Conservation (phyloP, 148 eudicot species). For the Rhododendron kiyosumense region DNA sequence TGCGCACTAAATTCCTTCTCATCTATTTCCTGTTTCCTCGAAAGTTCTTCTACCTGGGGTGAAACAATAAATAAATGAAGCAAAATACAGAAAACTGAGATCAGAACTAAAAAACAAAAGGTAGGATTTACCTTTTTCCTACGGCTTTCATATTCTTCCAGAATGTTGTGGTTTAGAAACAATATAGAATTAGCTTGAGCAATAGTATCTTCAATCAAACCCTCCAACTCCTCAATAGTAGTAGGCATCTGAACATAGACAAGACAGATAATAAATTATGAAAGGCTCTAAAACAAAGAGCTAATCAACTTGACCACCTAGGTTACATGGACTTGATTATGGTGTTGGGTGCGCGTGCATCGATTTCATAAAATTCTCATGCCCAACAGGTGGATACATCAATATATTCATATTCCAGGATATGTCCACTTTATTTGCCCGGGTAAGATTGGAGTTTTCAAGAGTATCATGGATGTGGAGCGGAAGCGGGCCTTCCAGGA, state of each 20-base stretch:
- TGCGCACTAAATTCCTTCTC: slow-evolving; percentile 38
- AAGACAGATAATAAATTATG: not conserved
- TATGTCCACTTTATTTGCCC: not conserved
- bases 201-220: slow-evolving; percentile 70
- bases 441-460: not conserved
- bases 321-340: not conserved
- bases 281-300: not conserved
- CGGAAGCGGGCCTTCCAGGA: not conserved
- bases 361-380: not conserved
- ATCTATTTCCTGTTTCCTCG: slow-evolving; percentile 50
- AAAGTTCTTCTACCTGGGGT: slow-evolving; percentile 57
- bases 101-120: slow-evolving; percentile 1
- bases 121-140: slow-evolving; percentile 48
- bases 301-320: not conserved
- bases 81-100: not conserved
- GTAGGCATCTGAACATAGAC: slow-evolving; percentile 68
- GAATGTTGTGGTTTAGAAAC: slow-evolving; percentile 71
- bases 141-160: slow-evolving; percentile 87
- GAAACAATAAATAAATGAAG: not conserved
- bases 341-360: not conserved
- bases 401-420: not conserved
- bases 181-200: slow-evolving; percentile 75
- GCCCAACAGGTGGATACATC: not conserved
- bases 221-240: slow-evolving; percentile 85
- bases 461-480: not conserved